Evolutionary conservation across 495 filamentous ascomycete genomes (phyloP).

Genomic region (Astrothelium subdiscretum): DNA sequence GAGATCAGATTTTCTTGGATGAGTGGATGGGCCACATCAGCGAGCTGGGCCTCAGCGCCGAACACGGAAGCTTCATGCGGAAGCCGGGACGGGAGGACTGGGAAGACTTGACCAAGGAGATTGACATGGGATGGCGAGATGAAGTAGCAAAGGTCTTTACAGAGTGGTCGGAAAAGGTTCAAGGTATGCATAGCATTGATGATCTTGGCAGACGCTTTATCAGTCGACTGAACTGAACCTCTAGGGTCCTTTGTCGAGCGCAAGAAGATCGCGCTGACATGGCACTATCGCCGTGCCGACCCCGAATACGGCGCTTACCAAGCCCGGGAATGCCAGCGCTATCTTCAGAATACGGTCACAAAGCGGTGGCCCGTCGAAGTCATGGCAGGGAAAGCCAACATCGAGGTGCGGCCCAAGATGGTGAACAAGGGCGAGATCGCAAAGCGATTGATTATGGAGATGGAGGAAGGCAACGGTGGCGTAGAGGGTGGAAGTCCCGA

Average conservation of each 20-base stretch:
- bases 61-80: constrained; percentile 90
- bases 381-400: constrained; percentile 88
- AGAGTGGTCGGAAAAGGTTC: constrained; percentile 71
- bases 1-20: constrained; percentile 78
- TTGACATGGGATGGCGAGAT: constrained; percentile 81
- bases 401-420: constrained; percentile 90
- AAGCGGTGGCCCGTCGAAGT: constrained; percentile 81
- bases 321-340: constrained; percentile 61
- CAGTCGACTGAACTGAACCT: no score
- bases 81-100: constrained; percentile 60
- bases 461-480: constrained; percentile 33
- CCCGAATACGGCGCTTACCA: constrained; percentile 68
- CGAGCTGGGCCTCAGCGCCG: constrained; percentile 78
- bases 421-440: constrained; percentile 95
- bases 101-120: constrained; percentile 72
- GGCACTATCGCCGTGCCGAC: constrained; percentile 90
- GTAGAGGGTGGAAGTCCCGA: constrained; percentile 36
- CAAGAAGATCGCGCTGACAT: constrained; percentile 85
- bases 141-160: constrained; percentile 71
- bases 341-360: constrained; percentile 60
- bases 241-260: constrained; percentile 78
- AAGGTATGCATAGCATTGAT: constrained; percentile 38
- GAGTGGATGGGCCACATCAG: constrained; percentile 78
- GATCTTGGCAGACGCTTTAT: no score
- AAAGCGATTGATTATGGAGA: constrained; percentile 59